Base-by-base conservation (phyloP, 1,139 yeast genomes). In the Yamadazyma buinensis region DNA sequence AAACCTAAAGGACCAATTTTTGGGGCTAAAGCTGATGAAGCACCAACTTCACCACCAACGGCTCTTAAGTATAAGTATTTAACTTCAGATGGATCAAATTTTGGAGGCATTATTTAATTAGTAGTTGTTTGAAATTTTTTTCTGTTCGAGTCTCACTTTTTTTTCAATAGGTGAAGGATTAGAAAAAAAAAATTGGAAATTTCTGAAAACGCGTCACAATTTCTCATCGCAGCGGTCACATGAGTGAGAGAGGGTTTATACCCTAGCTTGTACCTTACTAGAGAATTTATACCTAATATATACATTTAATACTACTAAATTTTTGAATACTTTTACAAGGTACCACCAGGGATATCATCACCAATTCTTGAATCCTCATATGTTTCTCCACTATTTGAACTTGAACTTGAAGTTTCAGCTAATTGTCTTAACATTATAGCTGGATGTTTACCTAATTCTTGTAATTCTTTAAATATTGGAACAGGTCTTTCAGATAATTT, bases 1-100 rank as follows among this genome's bases (percentile, higher is more conserved):
- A 92, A 82, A 88, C 99, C 99, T 68, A 92, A 87, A 60, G 99
- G 99, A 85, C 99, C 99, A 67, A 92, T 92, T 88, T 92, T 92
- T 70, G 98, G 98, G 60, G 98, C 98, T 65, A 94, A 85, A 54
- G 98, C 96, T 55, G 98, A 86, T 50, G 98, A 90, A 65, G 97
- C 96, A 80, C 97, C 98, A 63, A 94, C 95, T 81, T 92, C 99
- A 81, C 99, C 98, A 84, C 98, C 99, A 59, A 90, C 95, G 74
- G 98, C 97, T 85, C 98, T 87, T 75, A 92, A 80, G 88, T 90
- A 92, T 77, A 92, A 80, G 85, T 77, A 87, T 77, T 90, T 90
- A 69, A 92, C 96, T 85, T 92, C 98, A 78, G 59, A 75, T 68
- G 99, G 99, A 75, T 92, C 98, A 78, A 90, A 80, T 81, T 92